Percentiles rank a stretch among this genome's conserved stretches.
Conservation (phyloP, 345 rosid genomes). For the Firmiana major region DNA sequence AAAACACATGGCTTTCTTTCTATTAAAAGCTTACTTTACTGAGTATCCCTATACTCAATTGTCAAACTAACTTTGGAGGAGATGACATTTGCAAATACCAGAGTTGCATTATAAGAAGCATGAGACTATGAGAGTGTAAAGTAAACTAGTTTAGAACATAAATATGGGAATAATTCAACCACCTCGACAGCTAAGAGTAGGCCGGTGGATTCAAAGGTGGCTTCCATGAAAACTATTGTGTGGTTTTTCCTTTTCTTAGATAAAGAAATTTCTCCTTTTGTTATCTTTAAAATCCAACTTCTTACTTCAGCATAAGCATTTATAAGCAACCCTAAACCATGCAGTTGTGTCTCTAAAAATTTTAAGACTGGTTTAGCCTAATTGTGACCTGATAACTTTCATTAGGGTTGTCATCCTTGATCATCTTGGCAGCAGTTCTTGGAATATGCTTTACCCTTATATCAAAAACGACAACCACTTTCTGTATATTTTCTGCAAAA, state of each 20-base stretch:
- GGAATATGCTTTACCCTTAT: background rate
- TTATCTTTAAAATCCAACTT: background rate
- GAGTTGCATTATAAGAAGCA: background rate
- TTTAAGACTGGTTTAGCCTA: too few species aligned
- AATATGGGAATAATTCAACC: background rate
- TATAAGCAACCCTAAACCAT: too few species aligned
- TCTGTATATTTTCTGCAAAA: background rate
- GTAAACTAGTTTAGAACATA: too few species aligned
- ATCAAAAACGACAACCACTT: background rate
- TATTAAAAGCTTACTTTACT: too few species aligned
- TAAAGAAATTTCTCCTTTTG: background rate
- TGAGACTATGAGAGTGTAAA: background rate
- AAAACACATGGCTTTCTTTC: background rate
- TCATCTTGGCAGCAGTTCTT: background rate
- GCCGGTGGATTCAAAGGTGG: background rate
- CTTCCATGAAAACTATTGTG: background rate
- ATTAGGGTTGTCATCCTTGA: background rate
- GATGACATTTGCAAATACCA: background rate
- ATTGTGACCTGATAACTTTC: too few species aligned
- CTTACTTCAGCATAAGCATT: background rate
- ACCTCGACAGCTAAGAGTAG: background rate
- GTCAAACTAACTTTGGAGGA: background rate
- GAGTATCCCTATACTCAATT: background rate
- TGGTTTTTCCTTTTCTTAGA: background rate
- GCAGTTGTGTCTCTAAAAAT: too few species aligned